Base-by-base conservation (phyloP, 164 flowering plant genomes). In the Magnolia officinalis region DNA sequence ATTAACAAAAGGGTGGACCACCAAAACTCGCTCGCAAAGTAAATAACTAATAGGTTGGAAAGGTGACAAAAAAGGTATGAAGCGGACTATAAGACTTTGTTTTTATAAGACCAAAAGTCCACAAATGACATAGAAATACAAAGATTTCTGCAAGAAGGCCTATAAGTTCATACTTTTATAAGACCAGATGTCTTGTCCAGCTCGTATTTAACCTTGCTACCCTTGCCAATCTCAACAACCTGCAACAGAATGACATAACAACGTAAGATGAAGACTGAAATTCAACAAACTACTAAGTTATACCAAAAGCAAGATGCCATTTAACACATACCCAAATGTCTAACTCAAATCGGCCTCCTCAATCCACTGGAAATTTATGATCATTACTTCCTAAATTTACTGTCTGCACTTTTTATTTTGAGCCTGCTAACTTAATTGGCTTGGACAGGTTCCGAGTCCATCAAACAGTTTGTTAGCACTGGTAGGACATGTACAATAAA, bases 121-220 rank as follows among this genome's bases (percentile, higher is more conserved):
- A 31, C 16, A 31, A 71, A 76, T 74, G 51, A 58, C 67, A 50
- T 29, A 58, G 29, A 71, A 58, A 24, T 63, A 49, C 11, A 69
- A 70, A 37, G n/a, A 3, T 72, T n/a, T 14, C 21, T 64, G 29
- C 6, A 31, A 29, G 72, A 50, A 50, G 58, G 9, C 7, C 11
- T 13, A 23, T 19, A 24, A 23, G 37, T 55, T 26, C 80, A 13
- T 71, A 90, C 96, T 80, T 91, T 90, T 71, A 92, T 89, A 68
- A 94, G 89, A n/a, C 97, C 98, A 76, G 81, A 87, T 65, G 73
- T 72, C 86, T 94, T 94, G 90, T 94, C 97, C 20, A 94, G 92
- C 85, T 94, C 98, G 59, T 94, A 94, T 83, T 94, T 94, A 10
- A 94, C 98, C 84, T 91, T 92, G 89, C 98, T 86, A 13, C 98